Percentiles rank a stretch among this genome's conserved stretches.
Conservation (phyloP, 2,329 filamentous ascomycete genomes). For the Fusarium paranaense region DNA sequence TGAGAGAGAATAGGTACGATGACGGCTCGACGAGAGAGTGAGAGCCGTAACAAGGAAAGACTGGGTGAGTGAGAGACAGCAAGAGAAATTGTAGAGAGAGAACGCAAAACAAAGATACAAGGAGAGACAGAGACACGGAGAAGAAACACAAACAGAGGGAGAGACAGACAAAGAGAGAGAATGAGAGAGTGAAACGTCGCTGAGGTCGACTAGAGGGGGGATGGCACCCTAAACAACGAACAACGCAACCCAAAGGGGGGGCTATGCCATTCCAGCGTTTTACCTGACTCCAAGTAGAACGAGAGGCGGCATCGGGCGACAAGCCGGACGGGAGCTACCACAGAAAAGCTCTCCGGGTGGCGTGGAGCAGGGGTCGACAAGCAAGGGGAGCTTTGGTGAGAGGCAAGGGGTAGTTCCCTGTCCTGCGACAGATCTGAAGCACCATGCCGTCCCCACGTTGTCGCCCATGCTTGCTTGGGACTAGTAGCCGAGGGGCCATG, state of each 20-base stretch:
- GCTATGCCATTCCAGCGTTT: conserved; percentile 39
- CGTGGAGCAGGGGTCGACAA: conserved; percentile 22
- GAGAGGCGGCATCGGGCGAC: conserved; percentile 19
- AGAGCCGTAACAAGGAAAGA: conserved; percentile 23
- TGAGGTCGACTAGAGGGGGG: conserved; percentile 26
- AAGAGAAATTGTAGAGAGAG: conserved; percentile 23
- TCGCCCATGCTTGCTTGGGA: conserved; percentile 30
- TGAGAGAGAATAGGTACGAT: conserved; percentile 23
- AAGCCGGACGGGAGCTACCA: conserved; percentile 22
- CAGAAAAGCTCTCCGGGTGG: conserved; percentile 34
- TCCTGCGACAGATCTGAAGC: conserved; percentile 63
- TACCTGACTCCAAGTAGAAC: conserved; percentile 38
- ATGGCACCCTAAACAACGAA: conserved; percentile 27
- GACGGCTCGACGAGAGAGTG: conserved; percentile 1
- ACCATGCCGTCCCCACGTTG: conserved; percentile 46
- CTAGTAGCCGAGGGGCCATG: conserved; percentile 10
- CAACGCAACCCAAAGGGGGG: conserved; percentile 28
- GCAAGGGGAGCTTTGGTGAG: conserved; percentile 34
- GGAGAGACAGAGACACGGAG: conserved; percentile 28
- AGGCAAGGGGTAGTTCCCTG: conserved; percentile 49
- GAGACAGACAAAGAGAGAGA: conserved; percentile 27
- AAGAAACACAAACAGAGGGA: conserved; percentile 15
- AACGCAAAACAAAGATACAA: conserved; percentile 28
- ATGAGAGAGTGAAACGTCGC: conserved; percentile 37
- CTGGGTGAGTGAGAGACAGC: conserved; percentile 22